Conservation (phyloP, 176 grass and related monocot species). For the Aechmea fasciata region DNA sequence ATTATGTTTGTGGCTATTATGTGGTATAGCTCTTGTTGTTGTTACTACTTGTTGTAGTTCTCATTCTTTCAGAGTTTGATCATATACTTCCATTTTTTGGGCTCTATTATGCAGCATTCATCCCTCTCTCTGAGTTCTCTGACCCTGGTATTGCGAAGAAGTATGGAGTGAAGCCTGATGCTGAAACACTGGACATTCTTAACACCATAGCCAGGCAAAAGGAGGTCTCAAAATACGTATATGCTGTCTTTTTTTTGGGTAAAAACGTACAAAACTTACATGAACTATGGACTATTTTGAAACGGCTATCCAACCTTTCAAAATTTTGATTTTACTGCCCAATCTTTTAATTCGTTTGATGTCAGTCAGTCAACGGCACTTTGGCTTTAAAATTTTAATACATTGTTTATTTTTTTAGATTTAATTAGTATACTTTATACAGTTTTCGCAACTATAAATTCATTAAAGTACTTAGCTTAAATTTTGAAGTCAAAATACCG, state of each 20-base stretch:
- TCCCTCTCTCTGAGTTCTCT: conserved; percentile 64
- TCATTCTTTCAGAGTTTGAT: neutral
- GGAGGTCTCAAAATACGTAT: conserved; percentile 30
- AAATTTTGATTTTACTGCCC: too few relatives aligned
- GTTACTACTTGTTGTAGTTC: neutral
- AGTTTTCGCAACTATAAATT: too few relatives aligned
- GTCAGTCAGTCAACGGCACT: too few relatives aligned
- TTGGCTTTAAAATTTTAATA: too few relatives aligned
- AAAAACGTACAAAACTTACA: too few relatives aligned
- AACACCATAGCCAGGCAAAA: conserved; percentile 63
- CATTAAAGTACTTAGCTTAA: too few relatives aligned
- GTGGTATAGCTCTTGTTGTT: neutral
- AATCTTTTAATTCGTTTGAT: too few relatives aligned
- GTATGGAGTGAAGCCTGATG: conserved; percentile 76
- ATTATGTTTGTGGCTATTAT: neutral
- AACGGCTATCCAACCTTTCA: too few relatives aligned
- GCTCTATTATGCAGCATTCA: conserved; percentile 38
- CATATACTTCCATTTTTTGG: neutral
- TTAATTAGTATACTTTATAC: too few relatives aligned
- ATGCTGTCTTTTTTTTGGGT: neutral
- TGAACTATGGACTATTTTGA: too few relatives aligned
- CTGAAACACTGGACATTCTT: conserved; percentile 74
- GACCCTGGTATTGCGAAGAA: conserved; percentile 44
- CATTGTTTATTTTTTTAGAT: too few relatives aligned
- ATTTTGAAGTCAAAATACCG: too few relatives aligned